A percentile compares a stretch with the other conserved stretches of the same genome.
These are phyloP conservation scores for Claviceps purpurea DNA, from an alignment of 2,329 filamentous ascomycete genomes.

Conservation along the genomic window DNA sequence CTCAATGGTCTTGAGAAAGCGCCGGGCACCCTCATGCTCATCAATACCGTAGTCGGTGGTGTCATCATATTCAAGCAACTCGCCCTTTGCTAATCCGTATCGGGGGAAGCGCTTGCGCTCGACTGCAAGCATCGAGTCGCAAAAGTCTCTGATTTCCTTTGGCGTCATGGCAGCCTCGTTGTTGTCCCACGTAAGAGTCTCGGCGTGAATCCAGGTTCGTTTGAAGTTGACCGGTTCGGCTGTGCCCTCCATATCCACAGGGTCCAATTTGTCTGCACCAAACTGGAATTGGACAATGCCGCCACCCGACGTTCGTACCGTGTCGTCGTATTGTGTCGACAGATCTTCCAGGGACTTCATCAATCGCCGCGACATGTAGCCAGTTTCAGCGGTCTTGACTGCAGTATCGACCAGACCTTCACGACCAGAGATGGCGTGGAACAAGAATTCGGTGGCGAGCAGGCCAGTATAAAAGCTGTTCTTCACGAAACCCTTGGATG, in stretches of 20 bases:
- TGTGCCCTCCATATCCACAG: constrained; percentile 92
- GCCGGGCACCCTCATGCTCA: constrained; percentile 68
- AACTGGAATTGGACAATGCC: constrained; percentile 95
- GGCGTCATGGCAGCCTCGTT: constrained; percentile 60
- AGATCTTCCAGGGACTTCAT: constrained; percentile 98
- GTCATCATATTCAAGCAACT: constrained; percentile 56
- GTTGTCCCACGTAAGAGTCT: constrained; percentile 68
- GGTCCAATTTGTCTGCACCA: constrained; percentile 88
- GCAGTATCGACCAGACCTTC: constrained; percentile 98
- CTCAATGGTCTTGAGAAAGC: constrained; percentile 68
- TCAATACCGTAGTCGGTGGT: constrained; percentile 55
- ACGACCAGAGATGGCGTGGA: constrained; percentile 96
- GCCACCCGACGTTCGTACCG: constrained; percentile 79
- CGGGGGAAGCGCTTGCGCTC: constrained; percentile 53
- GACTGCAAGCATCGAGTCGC: constrained; percentile 51
- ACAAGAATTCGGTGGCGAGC: constrained; percentile 83
- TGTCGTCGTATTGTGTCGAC: constrained; percentile 86
- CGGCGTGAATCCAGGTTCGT: constrained; percentile 73
- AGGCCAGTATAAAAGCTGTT: constrained; percentile 96
- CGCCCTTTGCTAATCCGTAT: constrained; percentile 26
- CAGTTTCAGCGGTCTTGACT: constrained; percentile 96
- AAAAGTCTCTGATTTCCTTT: constrained; percentile 56
- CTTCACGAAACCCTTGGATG: constrained; percentile 88
- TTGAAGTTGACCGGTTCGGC: constrained; percentile 87
- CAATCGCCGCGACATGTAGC: constrained; percentile 94